These are phyloP conservation scores for Macadamia integrifolia DNA, from an alignment of 164 flowering plant species.

Conservation along the genomic window DNA sequence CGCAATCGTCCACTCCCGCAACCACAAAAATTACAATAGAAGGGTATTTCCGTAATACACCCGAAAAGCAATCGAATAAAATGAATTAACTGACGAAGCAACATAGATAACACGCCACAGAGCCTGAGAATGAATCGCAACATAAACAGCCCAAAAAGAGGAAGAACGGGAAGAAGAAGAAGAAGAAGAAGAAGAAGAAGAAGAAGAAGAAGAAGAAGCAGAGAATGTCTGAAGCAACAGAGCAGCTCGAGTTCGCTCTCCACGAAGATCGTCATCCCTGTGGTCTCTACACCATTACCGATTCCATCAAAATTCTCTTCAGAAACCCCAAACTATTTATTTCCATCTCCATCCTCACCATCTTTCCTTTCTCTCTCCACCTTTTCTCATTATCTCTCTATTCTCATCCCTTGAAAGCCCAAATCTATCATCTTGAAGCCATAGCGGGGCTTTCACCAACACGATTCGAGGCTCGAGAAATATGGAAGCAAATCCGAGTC, in stretches of 20 bases:
- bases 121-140: no score
- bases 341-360: slow-evolving; percentile 24
- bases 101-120: no score
- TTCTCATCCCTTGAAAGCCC: slow-evolving; percentile 23
- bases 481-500: slow-evolving; percentile 33
- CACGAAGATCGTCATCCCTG: background rate
- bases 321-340: slow-evolving; percentile 22
- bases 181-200: no score
- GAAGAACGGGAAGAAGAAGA: background rate
- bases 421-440: slow-evolving; percentile 31
- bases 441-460: slow-evolving; percentile 21
- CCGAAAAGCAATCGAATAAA: no score
- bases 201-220: background rate
- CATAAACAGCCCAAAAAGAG: no score
- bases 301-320: slow-evolving; percentile 24
- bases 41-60: no score
- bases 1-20: no score
- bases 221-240: background rate
- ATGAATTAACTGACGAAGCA: no score
- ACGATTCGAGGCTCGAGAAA: slow-evolving; percentile 31
- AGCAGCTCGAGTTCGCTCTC: background rate
- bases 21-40: no score
- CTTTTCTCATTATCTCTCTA: slow-evolving; percentile 25
- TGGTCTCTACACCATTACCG: slow-evolving; percentile 7
- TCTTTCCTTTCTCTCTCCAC: slow-evolving; percentile 45